These are phyloP conservation scores for Lichtheimia hyalospora DNA, from an alignment of 371 early-diverging fungal species.

Conservation along the genomic window DNA sequence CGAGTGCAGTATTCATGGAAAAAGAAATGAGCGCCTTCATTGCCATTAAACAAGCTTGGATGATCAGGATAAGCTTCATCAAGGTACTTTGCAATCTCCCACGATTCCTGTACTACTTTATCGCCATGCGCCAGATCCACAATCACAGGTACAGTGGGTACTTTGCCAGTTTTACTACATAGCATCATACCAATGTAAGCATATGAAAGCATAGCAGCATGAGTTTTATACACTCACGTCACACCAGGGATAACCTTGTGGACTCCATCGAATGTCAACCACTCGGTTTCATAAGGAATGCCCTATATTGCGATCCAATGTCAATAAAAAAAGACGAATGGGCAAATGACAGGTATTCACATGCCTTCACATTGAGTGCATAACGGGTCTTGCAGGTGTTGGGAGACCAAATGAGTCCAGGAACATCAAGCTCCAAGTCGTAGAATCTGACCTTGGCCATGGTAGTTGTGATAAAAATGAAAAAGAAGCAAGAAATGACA, in stretches of 20 bases:
- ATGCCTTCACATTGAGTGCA: constrained; percentile 22
- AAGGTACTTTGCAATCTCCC: constrained; percentile 22
- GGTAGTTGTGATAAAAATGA: background rate
- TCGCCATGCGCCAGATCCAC: constrained; percentile 12
- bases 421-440: constrained; percentile 10
- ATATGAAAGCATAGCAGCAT: background rate
- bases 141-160: constrained; percentile 19
- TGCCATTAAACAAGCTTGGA: constrained; percentile 15
- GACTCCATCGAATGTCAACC: constrained; percentile 8
- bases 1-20: constrained; percentile 13
- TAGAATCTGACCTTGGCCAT: constrained; percentile 17
- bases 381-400: constrained; percentile 23
- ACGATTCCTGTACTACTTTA: constrained; percentile 19
- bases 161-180: constrained; percentile 12
- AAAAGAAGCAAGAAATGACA: too few relatives aligned
- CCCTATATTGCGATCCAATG: constrained; percentile 3
- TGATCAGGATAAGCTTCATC: constrained; percentile 20
- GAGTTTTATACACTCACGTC: constrained; percentile 17
- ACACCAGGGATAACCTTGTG: constrained; percentile 7
- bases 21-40: constrained; percentile 17
- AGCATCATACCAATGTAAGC: background rate
- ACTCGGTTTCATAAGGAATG: constrained; percentile 16
- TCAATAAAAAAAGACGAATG: background rate
- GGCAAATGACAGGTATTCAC: background rate
- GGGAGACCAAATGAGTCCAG: constrained; percentile 14